Conservation (phyloP, 345 rosid genomes). For the Jatropha curcas region DNA sequence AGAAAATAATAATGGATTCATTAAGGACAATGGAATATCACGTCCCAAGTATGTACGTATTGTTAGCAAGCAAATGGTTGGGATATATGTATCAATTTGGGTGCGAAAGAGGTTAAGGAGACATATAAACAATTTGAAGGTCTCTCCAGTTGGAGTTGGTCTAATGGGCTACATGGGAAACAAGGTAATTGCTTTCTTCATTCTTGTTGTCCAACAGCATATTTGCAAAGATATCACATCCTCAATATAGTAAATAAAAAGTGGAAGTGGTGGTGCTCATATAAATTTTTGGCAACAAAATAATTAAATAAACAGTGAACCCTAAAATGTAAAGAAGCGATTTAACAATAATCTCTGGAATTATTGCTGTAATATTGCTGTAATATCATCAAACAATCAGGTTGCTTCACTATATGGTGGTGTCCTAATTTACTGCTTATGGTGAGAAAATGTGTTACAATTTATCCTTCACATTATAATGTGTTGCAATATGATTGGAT, state of each 20-base stretch:
- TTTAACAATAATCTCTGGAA: constrained; percentile 9
- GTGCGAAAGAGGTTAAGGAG: constrained; percentile 79
- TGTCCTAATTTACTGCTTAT: not conserved
- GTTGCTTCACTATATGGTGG: not conserved
- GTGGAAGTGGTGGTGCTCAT: not conserved
- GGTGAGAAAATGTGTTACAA: not conserved
- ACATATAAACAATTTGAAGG: constrained; percentile 85
- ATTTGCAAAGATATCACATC: constrained; percentile 3
- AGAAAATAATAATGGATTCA: constrained; percentile 21
- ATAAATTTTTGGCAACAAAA: not conserved
- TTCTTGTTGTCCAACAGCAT: not conserved
- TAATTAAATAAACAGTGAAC: not conserved
- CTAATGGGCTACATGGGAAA: constrained; percentile 99
- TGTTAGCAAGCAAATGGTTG: constrained; percentile 99
- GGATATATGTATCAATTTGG: constrained; percentile 93
- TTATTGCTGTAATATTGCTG: not conserved
- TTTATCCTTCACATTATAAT: constrained; percentile 15
- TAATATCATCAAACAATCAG: not conserved
- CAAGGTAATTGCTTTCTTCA: constrained; percentile 57
- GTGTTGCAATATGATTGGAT: not conserved
- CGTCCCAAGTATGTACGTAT: constrained; percentile 65
- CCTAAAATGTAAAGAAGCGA: not conserved
- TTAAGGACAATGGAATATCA: constrained; percentile 29
- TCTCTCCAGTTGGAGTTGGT: constrained; percentile 96
- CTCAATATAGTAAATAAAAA: not conserved